Evolutionary conservation across 75 land plant species (phyloP), one percentile per base, ranked within the genome.

Genomic region (Selaginella tamariscina): DNA sequence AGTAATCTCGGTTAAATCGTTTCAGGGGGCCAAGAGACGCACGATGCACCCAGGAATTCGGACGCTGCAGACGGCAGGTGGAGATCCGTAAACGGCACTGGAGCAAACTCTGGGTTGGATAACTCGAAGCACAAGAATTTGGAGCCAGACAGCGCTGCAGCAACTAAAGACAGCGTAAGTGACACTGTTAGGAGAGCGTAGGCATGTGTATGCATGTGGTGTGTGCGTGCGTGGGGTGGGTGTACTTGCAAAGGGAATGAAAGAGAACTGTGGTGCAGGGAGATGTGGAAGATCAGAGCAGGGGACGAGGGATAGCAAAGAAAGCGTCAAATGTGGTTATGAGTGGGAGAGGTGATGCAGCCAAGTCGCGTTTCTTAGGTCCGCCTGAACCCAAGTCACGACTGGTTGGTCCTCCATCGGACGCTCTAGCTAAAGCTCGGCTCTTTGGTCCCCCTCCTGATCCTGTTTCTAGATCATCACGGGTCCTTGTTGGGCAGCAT

Each of bases 41-140:
- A 79, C 22, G 76, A 77, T 39, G 32, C 73, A 29, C 65, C 66
- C 23, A 44, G 75, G 56, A 83, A 77, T 30, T 20, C 56, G 57
- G 75, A 77, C 44, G 68, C 73, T 20, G 55, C 63, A 72, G 89
- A 88, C 65, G 75, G 72, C 11, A 66, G 79, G 27, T 82, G 85
- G n/a, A 67, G 85, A 32, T 71, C 87, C 60, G 30, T 76, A 8
- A 72, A 84, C 21, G 81, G 74, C 27, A 77, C 65, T 27, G 72
- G 65, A 32, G 30, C 76, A 27, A 72, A 72, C 73, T 30, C 82
- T 29, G 82, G 80, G 28, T 74, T 71, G 56, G 56, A 78, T 2
- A 55, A 29, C 56, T 20, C 73, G 39, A 88, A 77, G 78, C 89
- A 84, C 73, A 84, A 79, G 57, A 84, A 73, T 57, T 78, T 88